These are phyloP conservation scores for Trichoderma sp. DNA, from an alignment of 2,329 filamentous ascomycete genomes.

Conservation along the genomic window DNA sequence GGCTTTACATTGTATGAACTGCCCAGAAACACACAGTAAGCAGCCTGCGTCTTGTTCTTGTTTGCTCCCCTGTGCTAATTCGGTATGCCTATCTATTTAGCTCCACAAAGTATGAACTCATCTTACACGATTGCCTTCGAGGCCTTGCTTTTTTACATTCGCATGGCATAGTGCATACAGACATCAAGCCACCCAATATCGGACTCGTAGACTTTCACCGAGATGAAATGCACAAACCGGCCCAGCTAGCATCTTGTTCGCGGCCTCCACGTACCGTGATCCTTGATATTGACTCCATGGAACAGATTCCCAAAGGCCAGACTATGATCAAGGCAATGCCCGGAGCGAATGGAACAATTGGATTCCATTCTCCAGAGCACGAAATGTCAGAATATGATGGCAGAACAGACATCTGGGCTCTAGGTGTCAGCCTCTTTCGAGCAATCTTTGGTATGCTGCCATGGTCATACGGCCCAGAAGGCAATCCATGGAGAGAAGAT, in stretches of 20 bases:
- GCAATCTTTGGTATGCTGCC: not conserved
- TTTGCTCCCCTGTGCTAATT: not conserved
- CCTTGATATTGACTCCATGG: not conserved
- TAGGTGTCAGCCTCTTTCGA: not conserved
- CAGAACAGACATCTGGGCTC: not conserved
- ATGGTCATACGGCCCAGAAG: not conserved
- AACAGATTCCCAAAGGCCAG: not conserved
- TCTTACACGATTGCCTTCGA: not conserved
- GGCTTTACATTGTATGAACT: not conserved
- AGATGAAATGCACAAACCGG: not conserved
- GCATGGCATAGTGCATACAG: not conserved
- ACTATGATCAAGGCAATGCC: not conserved
- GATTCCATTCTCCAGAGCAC: not conserved
- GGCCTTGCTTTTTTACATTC: not conserved
- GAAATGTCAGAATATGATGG: not conserved
- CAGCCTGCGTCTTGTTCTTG: not conserved
- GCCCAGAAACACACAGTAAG: not conserved
- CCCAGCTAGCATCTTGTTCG: not conserved
- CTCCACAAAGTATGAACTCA: not conserved
- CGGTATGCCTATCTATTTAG: too few species aligned
- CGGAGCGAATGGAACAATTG: not conserved
- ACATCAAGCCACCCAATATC: not conserved
- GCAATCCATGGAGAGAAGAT: not conserved
- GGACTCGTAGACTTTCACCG: not conserved
- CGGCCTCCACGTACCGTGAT: not conserved